Evolutionary conservation across 352 stramenopile species (phyloP), one percentile per base, ranked within the genome.

Genomic region (Pythium biforme): DNA sequence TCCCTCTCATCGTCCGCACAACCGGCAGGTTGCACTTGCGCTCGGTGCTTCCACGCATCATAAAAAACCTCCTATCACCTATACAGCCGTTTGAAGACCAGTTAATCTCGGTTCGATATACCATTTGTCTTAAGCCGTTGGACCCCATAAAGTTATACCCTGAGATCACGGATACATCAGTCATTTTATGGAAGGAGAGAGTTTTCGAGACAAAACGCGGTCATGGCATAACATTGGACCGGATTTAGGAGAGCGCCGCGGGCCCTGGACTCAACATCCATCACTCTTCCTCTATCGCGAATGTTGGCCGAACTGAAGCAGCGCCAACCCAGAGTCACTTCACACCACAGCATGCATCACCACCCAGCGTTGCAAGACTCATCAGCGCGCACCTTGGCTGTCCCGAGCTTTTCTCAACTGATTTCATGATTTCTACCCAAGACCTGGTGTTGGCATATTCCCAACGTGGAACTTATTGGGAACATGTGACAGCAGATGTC

Each of bases 61-160:
- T 39, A 53, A 53, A 25, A 25, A 2, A 59, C 52, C 52, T 59
- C 34, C 22, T 11, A 40, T 12, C 22, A 19, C 39, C 12, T 14
- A 59, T 59, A 40, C 25, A 31, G 26, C 52, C 52, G 37, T 59
- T 59, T 40, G 34, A 50, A 33, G 23, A 62, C 60, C 60, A 58
- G 52, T 61, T 61, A 51, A 51, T 47, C 26, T 39, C 15, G 3
- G 9, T 40, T n/a, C 37, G 1, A n/a, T 19, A 7, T 43, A 37
- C 37, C 37, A n/a, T 1, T 43, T n/a, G n/a, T n/a, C n/a, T n/a
- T n/a, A n/a, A n/a, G n/a, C n/a, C n/a, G n/a, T n/a, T n/a, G n/a
- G n/a, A n/a, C n/a, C n/a, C n/a, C n/a, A n/a, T 43, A n/a, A 26
- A 40, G 6, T 7, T 8, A 25, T 39, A 40, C 26, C 33, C 47